Percentiles rank a stretch among this genome's conserved stretches.
These are phyloP conservation scores for Ophiocordyceps polyrhachis-furcata DNA, from an alignment of 2,329 filamentous ascomycete genomes.

Conservation along the genomic window DNA sequence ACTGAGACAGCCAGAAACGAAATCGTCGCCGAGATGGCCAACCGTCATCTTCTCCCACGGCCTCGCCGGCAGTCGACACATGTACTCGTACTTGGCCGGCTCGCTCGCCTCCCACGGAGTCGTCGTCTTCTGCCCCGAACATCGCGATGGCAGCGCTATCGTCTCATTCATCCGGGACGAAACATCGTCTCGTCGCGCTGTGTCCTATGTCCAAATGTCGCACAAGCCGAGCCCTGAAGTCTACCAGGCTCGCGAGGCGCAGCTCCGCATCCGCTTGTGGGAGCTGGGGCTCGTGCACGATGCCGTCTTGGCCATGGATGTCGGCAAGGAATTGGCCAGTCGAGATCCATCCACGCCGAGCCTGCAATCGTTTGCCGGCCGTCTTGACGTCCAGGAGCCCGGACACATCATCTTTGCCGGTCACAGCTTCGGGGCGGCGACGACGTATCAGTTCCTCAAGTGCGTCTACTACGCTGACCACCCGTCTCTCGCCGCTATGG, in stretches of 20 bases:
- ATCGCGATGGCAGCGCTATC: conserved; percentile 64
- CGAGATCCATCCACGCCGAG: conserved; percentile 30
- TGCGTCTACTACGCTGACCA: conserved; percentile 48
- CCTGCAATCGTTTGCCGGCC: conserved; percentile 39
- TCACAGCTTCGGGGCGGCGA: conserved; percentile 66
- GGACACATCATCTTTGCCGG: conserved; percentile 59
- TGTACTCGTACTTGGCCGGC: conserved; percentile 68
- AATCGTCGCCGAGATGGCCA: conserved; percentile 43
- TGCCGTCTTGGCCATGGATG: conserved; percentile 47
- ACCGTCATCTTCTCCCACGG: conserved; percentile 78
- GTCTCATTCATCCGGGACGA: conserved; percentile 48
- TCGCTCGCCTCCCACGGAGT: conserved; percentile 66
- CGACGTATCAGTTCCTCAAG: conserved; percentile 60
- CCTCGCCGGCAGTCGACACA: conserved; percentile 61
- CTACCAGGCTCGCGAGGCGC: conserved; percentile 47
- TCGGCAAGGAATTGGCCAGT: conserved; percentile 29
- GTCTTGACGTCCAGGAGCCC: conserved; percentile 48
- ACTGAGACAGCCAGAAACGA: conserved; percentile 29
- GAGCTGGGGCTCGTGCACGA: conserved; percentile 57
- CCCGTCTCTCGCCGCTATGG: conserved; percentile 25
- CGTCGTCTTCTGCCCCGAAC: conserved; percentile 65
- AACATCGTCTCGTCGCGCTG: conserved; percentile 14
- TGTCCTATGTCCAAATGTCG: conserved; percentile 34
- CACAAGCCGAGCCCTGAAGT: conserved; percentile 48
- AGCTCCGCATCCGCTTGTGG: conserved; percentile 60